Evolutionary conservation across 1,284 basidiomycete species (phyloP), one percentile per base, ranked within the genome.

Genomic region (Boletus mariae): DNA sequence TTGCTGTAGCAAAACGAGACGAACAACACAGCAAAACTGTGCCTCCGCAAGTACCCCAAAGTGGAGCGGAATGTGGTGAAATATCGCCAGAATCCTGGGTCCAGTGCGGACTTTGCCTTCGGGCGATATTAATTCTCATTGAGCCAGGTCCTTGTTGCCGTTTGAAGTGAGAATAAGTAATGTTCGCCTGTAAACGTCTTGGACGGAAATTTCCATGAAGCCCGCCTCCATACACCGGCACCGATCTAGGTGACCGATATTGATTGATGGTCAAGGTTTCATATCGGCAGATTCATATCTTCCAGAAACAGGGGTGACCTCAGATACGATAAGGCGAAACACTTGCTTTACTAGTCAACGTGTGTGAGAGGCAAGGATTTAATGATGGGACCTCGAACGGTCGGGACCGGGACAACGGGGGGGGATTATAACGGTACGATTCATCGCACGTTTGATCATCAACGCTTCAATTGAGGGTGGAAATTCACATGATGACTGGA

Each of bases 11-110:
- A 32, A 34, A 45, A 48, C 28, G 15, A 47, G 47, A 37, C n/a
- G 5, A 34, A 51, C 9, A 31, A 51, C 54, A 64, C 52, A 58
- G 62, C 53, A 56, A 26, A 37, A 46, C 59, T 50, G 54, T 41
- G 51, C 54, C 35, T 47, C n/a, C 7, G 26, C 32, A 15, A 20
- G 17, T 2, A 9, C 28, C 25, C 43, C 29, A 37, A 37, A 17
- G 35, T 37, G 35, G 7, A 37, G 8, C 32, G 41, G 32, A 40
- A 31, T 40, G 11, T 20, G 29, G 11, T 12, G 6, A 26, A 17
- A 26, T 26, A 26, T 25, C 45, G 45, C 45, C 45, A 23, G 13
- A 34, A 35, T 46, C 15, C 20, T 25, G 20, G 34, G 23, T 34
- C 51, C 51, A 32, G 48, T 49, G 54, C 54, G 46, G 47, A 51